These are phyloP conservation scores for Globisporangium spinosum DNA, from an alignment of 352 stramenopile genomes.

Conservation along the genomic window DNA sequence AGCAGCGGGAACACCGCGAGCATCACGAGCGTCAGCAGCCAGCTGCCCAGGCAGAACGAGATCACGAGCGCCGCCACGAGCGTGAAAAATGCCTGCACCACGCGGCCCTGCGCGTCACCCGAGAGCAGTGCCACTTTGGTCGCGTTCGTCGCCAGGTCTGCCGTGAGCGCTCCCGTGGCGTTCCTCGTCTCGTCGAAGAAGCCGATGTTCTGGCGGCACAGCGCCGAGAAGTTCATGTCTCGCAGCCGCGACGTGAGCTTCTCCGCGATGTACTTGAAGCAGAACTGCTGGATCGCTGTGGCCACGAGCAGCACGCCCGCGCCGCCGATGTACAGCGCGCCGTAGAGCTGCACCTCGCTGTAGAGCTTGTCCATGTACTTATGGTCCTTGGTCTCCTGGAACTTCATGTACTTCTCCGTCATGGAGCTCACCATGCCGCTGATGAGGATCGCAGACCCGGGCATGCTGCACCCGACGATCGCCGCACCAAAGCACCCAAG, in stretches of 20 bases:
- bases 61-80: slow-evolving; percentile 20
- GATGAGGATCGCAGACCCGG: slow-evolving; percentile 30
- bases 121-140: slow-evolving; percentile 38
- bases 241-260: slow-evolving; percentile 45
- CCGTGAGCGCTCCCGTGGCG: slow-evolving; percentile 42
- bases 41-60: slow-evolving; percentile 18
- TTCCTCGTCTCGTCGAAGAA: slow-evolving; percentile 75
- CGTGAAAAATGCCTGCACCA: slow-evolving; percentile 45
- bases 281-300: slow-evolving; percentile 34
- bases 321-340: slow-evolving; percentile 31
- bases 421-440: slow-evolving; percentile 35
- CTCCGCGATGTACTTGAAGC: slow-evolving; percentile 46
- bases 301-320: slow-evolving; percentile 28
- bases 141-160: slow-evolving; percentile 48
- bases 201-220: slow-evolving; percentile 42
- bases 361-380: slow-evolving; percentile 23
- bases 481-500: slow-evolving; percentile 30
- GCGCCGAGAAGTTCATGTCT: slow-evolving; percentile 43
- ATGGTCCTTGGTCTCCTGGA: slow-evolving; percentile 22
- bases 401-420: slow-evolving; percentile 27
- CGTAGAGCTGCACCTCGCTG: slow-evolving; percentile 24
- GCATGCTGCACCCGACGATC: slow-evolving; percentile 30
- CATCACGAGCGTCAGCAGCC: slow-evolving; percentile 20
- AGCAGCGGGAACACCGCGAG: slow-evolving; percentile 20
- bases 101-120: slow-evolving; percentile 37